Evolutionary conservation across 169 alveolate species (phyloP).

Genomic region (Theileria orientalis): DNA sequence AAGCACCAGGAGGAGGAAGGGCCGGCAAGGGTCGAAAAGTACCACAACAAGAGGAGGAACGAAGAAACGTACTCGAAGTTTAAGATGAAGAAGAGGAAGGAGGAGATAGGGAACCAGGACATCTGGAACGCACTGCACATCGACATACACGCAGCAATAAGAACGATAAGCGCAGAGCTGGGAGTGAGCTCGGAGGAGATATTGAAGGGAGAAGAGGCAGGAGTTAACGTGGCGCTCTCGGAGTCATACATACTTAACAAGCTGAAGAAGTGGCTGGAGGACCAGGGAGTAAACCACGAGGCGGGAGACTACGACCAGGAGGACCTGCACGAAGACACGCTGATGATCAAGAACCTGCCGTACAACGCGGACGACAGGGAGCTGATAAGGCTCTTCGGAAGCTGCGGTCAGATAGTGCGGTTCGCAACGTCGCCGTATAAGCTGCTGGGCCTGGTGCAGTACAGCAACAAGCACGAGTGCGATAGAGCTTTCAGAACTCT

Average conservation of each 20-base stretch:
- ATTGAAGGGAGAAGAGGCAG: constrained; percentile 82
- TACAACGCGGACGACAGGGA: constrained; percentile 73
- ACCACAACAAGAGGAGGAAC: not conserved
- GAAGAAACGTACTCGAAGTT: constrained; percentile 70
- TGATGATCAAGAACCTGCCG: constrained; percentile 75
- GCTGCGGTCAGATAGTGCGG: constrained; percentile 81
- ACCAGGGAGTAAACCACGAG: constrained; percentile 78
- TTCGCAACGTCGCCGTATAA: constrained; percentile 85
- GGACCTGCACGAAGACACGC: constrained; percentile 35
- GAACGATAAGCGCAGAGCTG: constrained; percentile 83
- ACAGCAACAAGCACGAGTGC: constrained; percentile 77
- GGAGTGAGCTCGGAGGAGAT: constrained; percentile 81
- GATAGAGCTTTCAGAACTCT: constrained; percentile 83
- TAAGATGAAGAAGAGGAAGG: constrained; percentile 76
- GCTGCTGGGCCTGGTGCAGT: constrained; percentile 88
- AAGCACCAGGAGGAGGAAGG: constrained; percentile 22
- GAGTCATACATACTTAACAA: constrained; percentile 91
- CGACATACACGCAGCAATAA: constrained; percentile 90
- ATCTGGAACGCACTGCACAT: constrained; percentile 95
- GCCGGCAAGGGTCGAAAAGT: constrained; percentile 1
- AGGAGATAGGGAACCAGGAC: constrained; percentile 80
- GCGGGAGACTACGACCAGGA: not conserved
- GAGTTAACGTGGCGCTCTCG: constrained; percentile 87
- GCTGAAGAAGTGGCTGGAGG: constrained; percentile 91
- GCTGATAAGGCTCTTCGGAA: constrained; percentile 77